phyloP scores from a whole-genome alignment of 139 green algal genomes.

The Tetraselmis striata region DNA sequence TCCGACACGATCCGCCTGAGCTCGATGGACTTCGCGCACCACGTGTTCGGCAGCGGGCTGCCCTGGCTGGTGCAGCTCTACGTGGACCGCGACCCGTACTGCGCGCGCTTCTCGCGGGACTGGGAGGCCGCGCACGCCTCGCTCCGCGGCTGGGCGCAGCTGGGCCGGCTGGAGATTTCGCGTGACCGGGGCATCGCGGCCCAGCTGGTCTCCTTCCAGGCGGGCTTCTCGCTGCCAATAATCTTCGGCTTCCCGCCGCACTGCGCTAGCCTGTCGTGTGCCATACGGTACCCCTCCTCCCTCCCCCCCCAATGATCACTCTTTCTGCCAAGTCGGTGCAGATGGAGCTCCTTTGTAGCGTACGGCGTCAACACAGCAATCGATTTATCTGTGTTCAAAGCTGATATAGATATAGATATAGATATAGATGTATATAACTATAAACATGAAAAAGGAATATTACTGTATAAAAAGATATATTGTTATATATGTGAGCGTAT shows the following conservation, averaged over 20 bases:
- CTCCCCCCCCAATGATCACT: too few species aligned
- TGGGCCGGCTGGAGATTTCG: neutral
- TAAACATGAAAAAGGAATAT: too few species aligned
- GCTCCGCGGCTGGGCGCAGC: neutral
- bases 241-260: neutral
- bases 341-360: too few species aligned
- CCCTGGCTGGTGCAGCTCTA: neutral
- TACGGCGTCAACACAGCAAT: too few species aligned
- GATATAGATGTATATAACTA: too few species aligned
- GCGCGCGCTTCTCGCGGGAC: neutral
- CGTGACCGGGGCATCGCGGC: neutral
- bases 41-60: neutral
- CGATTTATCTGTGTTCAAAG: too few species aligned
- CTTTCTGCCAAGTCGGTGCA: too few species aligned
- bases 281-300: neutral
- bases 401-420: too few species aligned
- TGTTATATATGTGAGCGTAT: too few species aligned
- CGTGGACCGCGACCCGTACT: neutral
- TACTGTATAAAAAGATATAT: too few species aligned
- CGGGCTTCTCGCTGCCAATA: neutral
- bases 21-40: neutral
- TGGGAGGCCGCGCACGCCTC: neutral
- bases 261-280: neutral
- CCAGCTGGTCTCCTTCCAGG: neutral
- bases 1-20: neutral